phyloP scores from a whole-genome alignment of 2,329 filamentous ascomycete genomes.

The Xylaria sp. region DNA sequence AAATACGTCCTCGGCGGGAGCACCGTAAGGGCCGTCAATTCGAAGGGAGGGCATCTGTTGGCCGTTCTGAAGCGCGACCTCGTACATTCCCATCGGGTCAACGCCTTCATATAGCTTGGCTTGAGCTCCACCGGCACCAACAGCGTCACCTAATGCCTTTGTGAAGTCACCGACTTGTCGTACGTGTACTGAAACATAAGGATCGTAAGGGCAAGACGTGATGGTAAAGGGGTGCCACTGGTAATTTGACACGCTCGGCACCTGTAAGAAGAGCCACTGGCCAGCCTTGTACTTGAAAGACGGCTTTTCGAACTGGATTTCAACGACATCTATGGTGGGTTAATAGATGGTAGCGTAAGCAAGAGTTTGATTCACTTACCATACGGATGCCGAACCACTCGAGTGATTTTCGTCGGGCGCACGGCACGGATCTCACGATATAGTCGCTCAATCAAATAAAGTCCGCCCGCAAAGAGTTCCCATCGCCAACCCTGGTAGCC shows the following conservation, averaged over 20 bases:
- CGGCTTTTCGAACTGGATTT: constrained; percentile 96
- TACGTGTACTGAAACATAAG: constrained; percentile 93
- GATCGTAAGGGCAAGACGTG: constrained; percentile 95
- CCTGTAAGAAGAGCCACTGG: constrained; percentile 97
- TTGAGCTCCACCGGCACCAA: constrained; percentile 91
- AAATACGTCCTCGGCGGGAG: constrained; percentile 97
- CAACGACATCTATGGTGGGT: constrained; percentile 78
- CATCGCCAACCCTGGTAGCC: constrained; percentile 98
- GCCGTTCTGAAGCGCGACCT: constrained; percentile 92
- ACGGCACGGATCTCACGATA: constrained; percentile 90
- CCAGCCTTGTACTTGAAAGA: constrained; percentile 98
- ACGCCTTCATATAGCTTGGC: constrained; percentile 89
- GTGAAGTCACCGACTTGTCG: constrained; percentile 98
- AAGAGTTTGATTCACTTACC: constrained; percentile 62
- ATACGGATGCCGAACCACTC: constrained; percentile 95
- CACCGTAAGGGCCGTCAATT: constrained; percentile 95
- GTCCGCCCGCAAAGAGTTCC: constrained; percentile 86
- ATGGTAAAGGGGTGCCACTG: constrained; percentile 99
- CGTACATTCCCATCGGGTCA: constrained; percentile 96
- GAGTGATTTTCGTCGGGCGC: constrained; percentile 87
- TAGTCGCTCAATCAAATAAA: constrained; percentile 89
- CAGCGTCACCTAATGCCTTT: constrained; percentile 87
- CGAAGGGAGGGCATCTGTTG: constrained; percentile 90
- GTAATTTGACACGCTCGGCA: constrained; percentile 85
- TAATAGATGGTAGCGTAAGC: constrained; percentile 40